Evolutionary conservation across 2,329 filamentous ascomycete genomes (phyloP).

Genomic region (Aspergillus pseudotamarii): DNA sequence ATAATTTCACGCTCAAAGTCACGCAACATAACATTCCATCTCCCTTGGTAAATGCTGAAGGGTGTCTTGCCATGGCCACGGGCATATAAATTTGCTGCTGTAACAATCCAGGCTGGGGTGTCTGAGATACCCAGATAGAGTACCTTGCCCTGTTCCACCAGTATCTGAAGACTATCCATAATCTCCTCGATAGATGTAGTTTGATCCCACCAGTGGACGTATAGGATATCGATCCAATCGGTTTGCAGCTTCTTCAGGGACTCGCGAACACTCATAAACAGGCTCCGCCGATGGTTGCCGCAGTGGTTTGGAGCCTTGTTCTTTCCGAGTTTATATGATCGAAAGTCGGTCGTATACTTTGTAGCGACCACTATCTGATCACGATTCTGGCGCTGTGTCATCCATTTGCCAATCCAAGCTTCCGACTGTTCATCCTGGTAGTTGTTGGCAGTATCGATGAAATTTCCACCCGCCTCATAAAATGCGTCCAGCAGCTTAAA

Average conservation of each 20-base stretch:
- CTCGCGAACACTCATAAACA: conserved; percentile 49
- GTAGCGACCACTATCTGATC: conserved; percentile 72
- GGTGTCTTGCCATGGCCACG: conserved; percentile 42
- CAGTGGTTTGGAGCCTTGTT: conserved; percentile 38
- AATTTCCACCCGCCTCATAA: conserved; percentile 68
- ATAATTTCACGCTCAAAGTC: conserved; percentile 48
- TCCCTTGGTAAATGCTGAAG: conserved; percentile 45
- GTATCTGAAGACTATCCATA: conserved; percentile 41
- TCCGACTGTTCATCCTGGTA: conserved; percentile 69
- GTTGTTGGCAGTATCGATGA: conserved; percentile 72
- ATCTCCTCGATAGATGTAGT: conserved; percentile 41
- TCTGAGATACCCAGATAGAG: conserved; percentile 47
- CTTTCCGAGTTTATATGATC: conserved; percentile 55
- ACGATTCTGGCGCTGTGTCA: conserved; percentile 63
- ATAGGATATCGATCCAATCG: conserved; percentile 58
- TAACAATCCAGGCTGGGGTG: conserved; percentile 45
- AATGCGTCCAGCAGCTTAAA: conserved; percentile 69
- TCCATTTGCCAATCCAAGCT: conserved; percentile 71
- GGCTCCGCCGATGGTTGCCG: conserved; percentile 49
- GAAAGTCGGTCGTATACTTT: conserved; percentile 60
- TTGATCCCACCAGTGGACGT: conserved; percentile 59
- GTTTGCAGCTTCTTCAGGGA: conserved; percentile 53
- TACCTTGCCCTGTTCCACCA: conserved; percentile 45
- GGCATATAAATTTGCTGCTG: conserved; percentile 45
- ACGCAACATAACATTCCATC: conserved; percentile 42